Evolutionary conservation across 2,329 filamentous ascomycete species (phyloP), one percentile per base, ranked within the genome.

Genomic region (Periconia digitata): DNA sequence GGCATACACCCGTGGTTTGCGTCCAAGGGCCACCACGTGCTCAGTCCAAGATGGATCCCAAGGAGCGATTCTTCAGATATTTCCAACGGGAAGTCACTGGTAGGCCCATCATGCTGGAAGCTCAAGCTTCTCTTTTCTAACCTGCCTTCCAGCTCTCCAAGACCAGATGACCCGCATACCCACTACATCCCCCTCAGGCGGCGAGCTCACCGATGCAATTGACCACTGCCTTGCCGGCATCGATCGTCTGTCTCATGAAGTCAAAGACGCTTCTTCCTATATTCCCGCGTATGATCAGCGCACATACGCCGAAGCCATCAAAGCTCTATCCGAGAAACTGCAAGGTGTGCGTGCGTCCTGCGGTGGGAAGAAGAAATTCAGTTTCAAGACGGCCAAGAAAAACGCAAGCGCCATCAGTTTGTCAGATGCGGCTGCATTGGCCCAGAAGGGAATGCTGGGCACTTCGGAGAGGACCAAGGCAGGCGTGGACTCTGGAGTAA

Each of bases 231-330:
- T 95, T 13, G 85, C 87, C 15, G 83, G 84, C 53, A 94, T 97
- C 61, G 85, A 89, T 23, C 83, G 84, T 48, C 79, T 97, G 15
- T 91, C 90, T 1, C 87, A 87, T 55, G 86, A 94, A 60, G 89
- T 96, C 34, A 86, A 89, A 57, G 91, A 96, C 72, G 88, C 89
- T 0, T 84, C 87, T 1, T 85, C 86, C 47, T 90, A 86, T 58
- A 83, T 96, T 15, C 91, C 94, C 2, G 85, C 90, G 7, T 95
- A 96, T 67, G 94, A 97, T 63, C 90, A 94, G 69, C 84, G 89
- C 59, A 86, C 87, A 20, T 97, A 96, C 66, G 39, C 21, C 35
- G 60, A 90, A 84, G 83, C 88, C 18, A 85, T 96, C 71, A 95
- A 94, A 76, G 80, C 81, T 15, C 76, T 96, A 13, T 86, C 86